A percentile compares a stretch with the other conserved stretches of the same genome.
Evolutionary conservation across 257 asterid species (phyloP).

Genomic region (Verbena officinalis): DNA sequence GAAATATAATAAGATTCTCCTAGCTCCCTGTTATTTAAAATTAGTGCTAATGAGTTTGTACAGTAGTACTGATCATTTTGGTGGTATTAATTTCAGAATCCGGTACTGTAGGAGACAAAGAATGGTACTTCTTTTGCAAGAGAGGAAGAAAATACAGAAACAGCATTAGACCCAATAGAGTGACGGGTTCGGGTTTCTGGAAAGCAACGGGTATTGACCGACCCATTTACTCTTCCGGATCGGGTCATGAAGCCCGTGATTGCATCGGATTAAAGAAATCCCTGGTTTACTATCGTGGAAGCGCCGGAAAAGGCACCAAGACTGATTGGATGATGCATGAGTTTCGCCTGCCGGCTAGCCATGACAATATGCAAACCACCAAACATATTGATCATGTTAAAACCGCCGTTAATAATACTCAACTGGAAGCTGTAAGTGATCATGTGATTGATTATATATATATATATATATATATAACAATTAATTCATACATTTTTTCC

Average conservation of each 20-base stretch:
- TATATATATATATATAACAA: neutral
- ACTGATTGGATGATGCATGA: slow-evolving; percentile 73
- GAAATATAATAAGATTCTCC: too few species aligned
- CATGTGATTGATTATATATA: too few species aligned
- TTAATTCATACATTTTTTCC: too few species aligned
- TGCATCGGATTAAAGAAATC: slow-evolving; percentile 59
- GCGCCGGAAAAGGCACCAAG: slow-evolving; percentile 52
- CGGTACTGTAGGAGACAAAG: slow-evolving; percentile 44
- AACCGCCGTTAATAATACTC: slow-evolving; percentile 17
- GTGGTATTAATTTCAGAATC: slow-evolving; percentile 24
- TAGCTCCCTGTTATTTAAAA: too few species aligned
- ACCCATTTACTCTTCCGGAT: slow-evolving; percentile 37
- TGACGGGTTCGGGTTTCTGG: slow-evolving; percentile 63
- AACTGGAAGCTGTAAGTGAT: slow-evolving; percentile 36
- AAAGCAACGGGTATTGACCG: slow-evolving; percentile 66
- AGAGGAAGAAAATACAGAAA: slow-evolving; percentile 62
- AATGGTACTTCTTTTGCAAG: slow-evolving; percentile 62
- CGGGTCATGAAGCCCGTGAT: neutral
- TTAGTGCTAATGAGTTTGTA: too few species aligned
- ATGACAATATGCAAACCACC: neutral
- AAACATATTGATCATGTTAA: slow-evolving; percentile 7
- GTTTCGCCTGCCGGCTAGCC: slow-evolving; percentile 41
- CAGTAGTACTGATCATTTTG: neutral
- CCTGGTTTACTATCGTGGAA: slow-evolving; percentile 56
- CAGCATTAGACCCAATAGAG: slow-evolving; percentile 58